Conservation (phyloP, 139 green algal genomes). For the Eudorina sp. region DNA sequence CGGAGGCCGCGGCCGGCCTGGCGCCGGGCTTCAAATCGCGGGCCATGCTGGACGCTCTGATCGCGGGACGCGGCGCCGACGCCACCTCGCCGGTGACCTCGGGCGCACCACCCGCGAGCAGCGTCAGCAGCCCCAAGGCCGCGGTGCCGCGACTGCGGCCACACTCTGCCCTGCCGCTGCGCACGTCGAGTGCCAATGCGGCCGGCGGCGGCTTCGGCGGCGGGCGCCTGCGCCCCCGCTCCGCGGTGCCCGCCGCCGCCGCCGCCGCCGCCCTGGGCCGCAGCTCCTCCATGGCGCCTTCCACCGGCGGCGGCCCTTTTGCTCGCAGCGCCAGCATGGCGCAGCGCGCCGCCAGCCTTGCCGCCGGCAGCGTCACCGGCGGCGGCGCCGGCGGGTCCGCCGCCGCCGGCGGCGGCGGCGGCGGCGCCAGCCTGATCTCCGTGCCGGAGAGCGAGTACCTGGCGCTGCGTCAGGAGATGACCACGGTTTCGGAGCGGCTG, state of each 20-base stretch:
- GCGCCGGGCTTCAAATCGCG: constrained; percentile 16
- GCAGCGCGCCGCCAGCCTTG: background rate
- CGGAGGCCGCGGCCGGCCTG: background rate
- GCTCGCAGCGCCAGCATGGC: constrained; percentile 9
- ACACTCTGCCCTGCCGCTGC: constrained; percentile 14
- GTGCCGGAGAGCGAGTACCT: constrained; percentile 34
- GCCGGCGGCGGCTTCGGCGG: background rate
- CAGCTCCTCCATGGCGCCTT: background rate
- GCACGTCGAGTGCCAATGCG: background rate
- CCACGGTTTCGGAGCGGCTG: constrained; percentile 28
- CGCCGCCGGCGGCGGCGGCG: background rate
- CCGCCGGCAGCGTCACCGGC: background rate
- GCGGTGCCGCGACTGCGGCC: background rate
- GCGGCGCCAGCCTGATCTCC: background rate
- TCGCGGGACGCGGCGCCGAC: background rate
- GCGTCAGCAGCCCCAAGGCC: background rate
- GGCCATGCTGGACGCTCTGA: constrained; percentile 50
- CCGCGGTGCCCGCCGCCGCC: background rate
- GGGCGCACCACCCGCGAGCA: background rate
- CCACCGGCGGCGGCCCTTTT: background rate
- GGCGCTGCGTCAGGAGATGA: constrained; percentile 46
- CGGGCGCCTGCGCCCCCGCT: background rate
- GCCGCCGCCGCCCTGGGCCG: background rate
- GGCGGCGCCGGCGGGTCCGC: background rate
- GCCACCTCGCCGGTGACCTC: background rate